Conservation (phyloP, 768 basidiomycete species). For the Macrolepiota dolichaula region DNA sequence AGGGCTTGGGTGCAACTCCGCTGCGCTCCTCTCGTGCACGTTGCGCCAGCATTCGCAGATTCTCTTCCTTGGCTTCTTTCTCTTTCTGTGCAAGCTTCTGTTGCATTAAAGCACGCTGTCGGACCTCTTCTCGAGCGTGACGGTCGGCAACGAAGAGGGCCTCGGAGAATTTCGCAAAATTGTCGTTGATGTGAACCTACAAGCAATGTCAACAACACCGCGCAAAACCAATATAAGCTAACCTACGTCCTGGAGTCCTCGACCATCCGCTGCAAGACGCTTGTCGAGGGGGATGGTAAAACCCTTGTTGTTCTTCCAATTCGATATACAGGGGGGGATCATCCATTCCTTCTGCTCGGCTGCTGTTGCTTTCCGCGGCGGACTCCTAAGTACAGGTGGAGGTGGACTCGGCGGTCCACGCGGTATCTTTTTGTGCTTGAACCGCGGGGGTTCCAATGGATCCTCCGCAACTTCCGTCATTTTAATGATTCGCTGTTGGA, state of each 20-base stretch:
- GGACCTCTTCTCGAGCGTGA: slow-evolving; percentile 96
- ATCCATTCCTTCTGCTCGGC: slow-evolving; percentile 99
- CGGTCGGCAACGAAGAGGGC: slow-evolving; percentile 93
- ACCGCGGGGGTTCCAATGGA: slow-evolving; percentile 92
- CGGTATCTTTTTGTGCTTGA: slow-evolving; percentile 99
- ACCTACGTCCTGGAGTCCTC: slow-evolving; percentile 94
- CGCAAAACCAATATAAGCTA: neutral
- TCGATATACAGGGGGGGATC: slow-evolving; percentile 99
- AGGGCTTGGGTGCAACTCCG: slow-evolving; percentile 70
- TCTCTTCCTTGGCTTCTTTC: slow-evolving; percentile 96
- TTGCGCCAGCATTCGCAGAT: slow-evolving; percentile 89
- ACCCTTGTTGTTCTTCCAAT: slow-evolving; percentile 99
- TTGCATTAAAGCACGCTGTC: slow-evolving; percentile 95
- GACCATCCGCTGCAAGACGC: slow-evolving; percentile 95
- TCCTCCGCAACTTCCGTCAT: slow-evolving; percentile 99
- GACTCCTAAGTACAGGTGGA: slow-evolving; percentile 91
- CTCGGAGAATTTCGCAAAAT: slow-evolving; percentile 98
- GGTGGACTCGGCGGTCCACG: slow-evolving; percentile 95
- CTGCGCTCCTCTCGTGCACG: slow-evolving; percentile 93
- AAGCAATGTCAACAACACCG: neutral
- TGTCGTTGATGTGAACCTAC: slow-evolving; percentile 97
- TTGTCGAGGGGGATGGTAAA: slow-evolving; percentile 99
- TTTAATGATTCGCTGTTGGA: slow-evolving; percentile 97
- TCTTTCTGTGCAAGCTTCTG: slow-evolving; percentile 99
- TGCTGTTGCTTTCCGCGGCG: slow-evolving; percentile 92